These are phyloP conservation scores for Rhodotorula sp. DNA, from an alignment of 1,284 basidiomycete genomes.

Conservation along the genomic window DNA sequence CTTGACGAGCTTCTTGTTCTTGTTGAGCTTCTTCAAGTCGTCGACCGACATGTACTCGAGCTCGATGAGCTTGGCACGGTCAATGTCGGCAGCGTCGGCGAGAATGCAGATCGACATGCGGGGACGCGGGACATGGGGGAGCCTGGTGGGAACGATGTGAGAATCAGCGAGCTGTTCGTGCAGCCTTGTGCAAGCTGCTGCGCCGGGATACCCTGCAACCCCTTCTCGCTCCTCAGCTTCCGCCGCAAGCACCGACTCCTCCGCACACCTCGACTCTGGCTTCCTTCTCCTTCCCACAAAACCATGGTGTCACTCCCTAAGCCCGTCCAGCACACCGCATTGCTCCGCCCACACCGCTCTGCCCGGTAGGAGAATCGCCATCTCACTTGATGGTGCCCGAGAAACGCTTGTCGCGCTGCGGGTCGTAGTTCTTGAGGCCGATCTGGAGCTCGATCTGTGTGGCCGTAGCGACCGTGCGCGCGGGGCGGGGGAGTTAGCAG, in stretches of 20 bases:
- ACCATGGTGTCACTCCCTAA: not conserved
- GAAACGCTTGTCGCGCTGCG: constrained; percentile 93
- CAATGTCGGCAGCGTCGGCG: constrained; percentile 97
- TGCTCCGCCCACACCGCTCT: not conserved
- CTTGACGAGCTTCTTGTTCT: constrained; percentile 99
- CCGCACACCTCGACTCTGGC: not conserved
- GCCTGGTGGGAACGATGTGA: constrained; percentile 56
- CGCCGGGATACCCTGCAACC: not conserved
- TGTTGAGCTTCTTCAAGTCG: constrained; percentile 99
- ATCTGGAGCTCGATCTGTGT: constrained; percentile 78
- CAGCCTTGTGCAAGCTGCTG: not conserved
- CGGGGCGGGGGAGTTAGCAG: too few species aligned
- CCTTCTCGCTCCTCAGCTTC: not conserved
- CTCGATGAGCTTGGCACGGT: constrained; percentile 95
- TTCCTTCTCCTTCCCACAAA: not conserved
- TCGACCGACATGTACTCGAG: constrained; percentile 98
- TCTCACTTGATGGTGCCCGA: constrained; percentile 90
- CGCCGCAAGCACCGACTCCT: too few species aligned
- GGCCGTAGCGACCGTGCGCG: not conserved
- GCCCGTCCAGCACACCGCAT: not conserved
- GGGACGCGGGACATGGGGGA: constrained; percentile 94
- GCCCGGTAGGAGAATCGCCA: not conserved
- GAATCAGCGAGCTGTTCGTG: not conserved
- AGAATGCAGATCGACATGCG: constrained; percentile 99
- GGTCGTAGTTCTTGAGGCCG: constrained; percentile 97